Evolutionary conservation across 2,329 filamentous ascomycete genomes (phyloP), one percentile per base, ranked within the genome.

Genomic region (Fusarium verrucosum): DNA sequence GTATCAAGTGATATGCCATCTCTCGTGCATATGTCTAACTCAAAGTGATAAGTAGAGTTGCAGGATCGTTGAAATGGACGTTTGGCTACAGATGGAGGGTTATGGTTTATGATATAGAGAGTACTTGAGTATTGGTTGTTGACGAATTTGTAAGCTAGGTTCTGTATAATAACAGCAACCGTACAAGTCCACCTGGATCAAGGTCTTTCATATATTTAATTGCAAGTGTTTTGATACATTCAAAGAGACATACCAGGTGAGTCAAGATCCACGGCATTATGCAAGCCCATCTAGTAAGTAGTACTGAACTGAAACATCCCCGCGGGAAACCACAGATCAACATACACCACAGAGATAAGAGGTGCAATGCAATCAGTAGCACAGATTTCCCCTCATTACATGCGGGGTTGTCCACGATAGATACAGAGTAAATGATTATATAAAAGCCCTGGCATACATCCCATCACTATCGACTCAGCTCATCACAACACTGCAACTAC

Each of bases 281-380:
- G 19, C 33, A 20, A 11, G 19, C 23, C 30, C 4, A n/a, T 41
- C 11, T 26, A 5, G 10, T 9, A 11, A 14, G 25, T 28, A 17
- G 38, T 20, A 20, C 25, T 11, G 10, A 25, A 30, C 41, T 10
- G 22, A 25, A 13, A 25, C 11, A 52, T 59, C 46, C 23, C 57
- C 55, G 55, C 57, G 55, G 57, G 33, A 59, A 59, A 59, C 57
- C 32, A n/a, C 13, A 35, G 30, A 59, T 45, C 19, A 45, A 44
- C 33, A 45, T 20, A 50, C 38, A 40, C n/a, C 17, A 40, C 26
- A 51, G 14, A 50, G 55, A 59, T 45, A 59, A 59, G 37, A 17
- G 49, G 26, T 14, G 14, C 14, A 45, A 28, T 30, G 16, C 10
- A 57, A 25, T 20, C 4, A 50, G 16, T 19, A 22, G 28, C 19